A percentile compares a stretch with the other conserved stretches of the same genome.
These are phyloP conservation scores for Neonectria magnoliae DNA, from an alignment of 2,329 filamentous ascomycete genomes.

Conservation along the genomic window DNA sequence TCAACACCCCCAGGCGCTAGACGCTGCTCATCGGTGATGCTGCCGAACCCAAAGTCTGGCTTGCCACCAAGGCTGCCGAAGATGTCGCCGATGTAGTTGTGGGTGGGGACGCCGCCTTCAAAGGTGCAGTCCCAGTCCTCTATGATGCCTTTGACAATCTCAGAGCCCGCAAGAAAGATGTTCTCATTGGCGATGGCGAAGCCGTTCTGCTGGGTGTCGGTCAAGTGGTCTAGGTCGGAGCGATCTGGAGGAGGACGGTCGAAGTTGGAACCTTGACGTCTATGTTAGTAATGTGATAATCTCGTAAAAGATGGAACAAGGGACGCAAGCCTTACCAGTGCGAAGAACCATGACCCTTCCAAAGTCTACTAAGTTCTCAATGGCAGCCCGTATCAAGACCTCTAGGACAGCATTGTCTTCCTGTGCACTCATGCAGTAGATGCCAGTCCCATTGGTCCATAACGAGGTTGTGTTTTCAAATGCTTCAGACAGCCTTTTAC, in stretches of 20 bases:
- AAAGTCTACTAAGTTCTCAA: conserved; percentile 70
- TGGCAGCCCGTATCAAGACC: conserved; percentile 68
- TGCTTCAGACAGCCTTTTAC: conserved; percentile 66
- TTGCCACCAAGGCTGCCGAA: conserved; percentile 73
- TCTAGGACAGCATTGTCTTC: conserved; percentile 78
- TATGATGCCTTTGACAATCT: conserved; percentile 73
- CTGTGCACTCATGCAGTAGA: conserved; percentile 77
- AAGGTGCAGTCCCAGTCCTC: conserved; percentile 69
- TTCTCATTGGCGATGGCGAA: conserved; percentile 72
- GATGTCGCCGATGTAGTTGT: conserved; percentile 77
- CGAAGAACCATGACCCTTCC: conserved; percentile 74
- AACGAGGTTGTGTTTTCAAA: conserved; percentile 72
- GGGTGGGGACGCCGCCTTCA: conserved; percentile 63
- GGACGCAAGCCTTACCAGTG: conserved; percentile 53
- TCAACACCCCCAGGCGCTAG: conserved; percentile 39
- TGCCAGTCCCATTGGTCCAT: conserved; percentile 73
- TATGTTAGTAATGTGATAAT: neutral
- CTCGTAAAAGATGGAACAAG: neutral
- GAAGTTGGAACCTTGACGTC: conserved; percentile 68
- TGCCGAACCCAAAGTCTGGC: conserved; percentile 72
- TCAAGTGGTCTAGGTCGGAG: conserved; percentile 67
- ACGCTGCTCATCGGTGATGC: conserved; percentile 51
- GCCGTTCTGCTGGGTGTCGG: conserved; percentile 68
- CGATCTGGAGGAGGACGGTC: conserved; percentile 72
- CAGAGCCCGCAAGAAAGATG: conserved; percentile 71